Percentiles rank a stretch among this genome's conserved stretches.
phyloP scores from a whole-genome alignment of 164 flowering plant genomes.

The Vitis riparia region DNA sequence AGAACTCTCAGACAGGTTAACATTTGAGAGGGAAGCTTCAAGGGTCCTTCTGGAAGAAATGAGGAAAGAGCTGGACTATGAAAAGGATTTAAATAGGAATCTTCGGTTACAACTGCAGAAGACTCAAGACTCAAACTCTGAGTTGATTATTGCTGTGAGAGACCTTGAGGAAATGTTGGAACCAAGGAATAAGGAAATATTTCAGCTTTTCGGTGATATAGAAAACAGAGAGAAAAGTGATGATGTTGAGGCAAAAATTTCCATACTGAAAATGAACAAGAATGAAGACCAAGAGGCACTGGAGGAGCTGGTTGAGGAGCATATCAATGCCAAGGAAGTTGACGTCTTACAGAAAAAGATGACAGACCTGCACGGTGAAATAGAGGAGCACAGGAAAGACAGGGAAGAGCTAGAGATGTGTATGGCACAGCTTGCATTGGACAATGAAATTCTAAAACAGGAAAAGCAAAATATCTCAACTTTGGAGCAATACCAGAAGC shows the following conservation, averaged over 20 bases:
- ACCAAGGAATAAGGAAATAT: constrained; percentile 26
- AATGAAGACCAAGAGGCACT: constrained; percentile 2
- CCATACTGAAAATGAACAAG: neutral
- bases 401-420: constrained; percentile 30
- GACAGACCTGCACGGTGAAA: constrained; percentile 26
- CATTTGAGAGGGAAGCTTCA: constrained; percentile 20
- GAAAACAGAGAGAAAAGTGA: constrained; percentile 12
- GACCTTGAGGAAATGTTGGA: constrained; percentile 42
- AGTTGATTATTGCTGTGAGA: constrained; percentile 37
- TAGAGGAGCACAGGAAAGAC: constrained; percentile 26
- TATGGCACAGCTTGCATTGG: constrained; percentile 25
- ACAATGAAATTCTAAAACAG: constrained; percentile 28
- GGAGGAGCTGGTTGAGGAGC: constrained; percentile 4
- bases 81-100: constrained; percentile 29
- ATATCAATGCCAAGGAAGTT: constrained; percentile 19
- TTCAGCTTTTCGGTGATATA: constrained; percentile 16
- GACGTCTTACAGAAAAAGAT: constrained; percentile 23
- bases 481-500: constrained; percentile 21
- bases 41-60: constrained; percentile 24
- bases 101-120: constrained; percentile 41
- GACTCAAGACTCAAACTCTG: constrained; percentile 40
- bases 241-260: constrained; percentile 3
- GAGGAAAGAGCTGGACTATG: constrained; percentile 32
- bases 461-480: constrained; percentile 28
- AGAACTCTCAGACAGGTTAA: constrained; percentile 13